Evolutionary conservation across 208 protist species (phyloP).

Genomic region (Wallacemonas collosoma): DNA sequence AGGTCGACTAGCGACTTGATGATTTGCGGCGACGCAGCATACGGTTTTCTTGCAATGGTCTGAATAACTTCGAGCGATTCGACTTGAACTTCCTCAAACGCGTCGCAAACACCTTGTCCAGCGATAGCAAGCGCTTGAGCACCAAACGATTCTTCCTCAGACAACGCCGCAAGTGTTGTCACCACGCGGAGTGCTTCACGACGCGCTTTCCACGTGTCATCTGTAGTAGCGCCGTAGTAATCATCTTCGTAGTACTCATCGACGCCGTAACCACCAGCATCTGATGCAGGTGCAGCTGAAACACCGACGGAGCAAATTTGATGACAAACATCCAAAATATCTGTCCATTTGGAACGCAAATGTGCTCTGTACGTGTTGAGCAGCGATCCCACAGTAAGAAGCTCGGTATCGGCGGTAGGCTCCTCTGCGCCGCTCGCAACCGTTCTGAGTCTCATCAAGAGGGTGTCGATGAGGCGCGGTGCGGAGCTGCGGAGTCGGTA

Average conservation of each 20-base stretch:
- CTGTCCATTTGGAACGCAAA: slow-evolving; percentile 17
- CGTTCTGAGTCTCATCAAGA: slow-evolving; percentile 21
- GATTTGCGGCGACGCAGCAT: slow-evolving; percentile 14
- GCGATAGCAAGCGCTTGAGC: slow-evolving; percentile 26
- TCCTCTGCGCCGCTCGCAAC: slow-evolving; percentile 24
- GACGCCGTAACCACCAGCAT: slow-evolving; percentile 24
- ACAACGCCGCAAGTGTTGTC: slow-evolving; percentile 35
- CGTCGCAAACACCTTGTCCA: slow-evolving; percentile 30
- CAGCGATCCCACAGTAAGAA: slow-evolving; percentile 29
- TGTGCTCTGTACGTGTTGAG: slow-evolving; percentile 31
- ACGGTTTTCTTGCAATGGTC: slow-evolving; percentile 22
- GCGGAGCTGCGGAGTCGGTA: slow-evolving; percentile 19
- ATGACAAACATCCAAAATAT: slow-evolving; percentile 32
- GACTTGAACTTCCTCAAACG: slow-evolving; percentile 52
- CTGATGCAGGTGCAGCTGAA: slow-evolving; percentile 5
- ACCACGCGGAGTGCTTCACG: slow-evolving; percentile 38
- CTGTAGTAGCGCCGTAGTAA: slow-evolving; percentile 30
- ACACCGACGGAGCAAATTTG: slow-evolving; percentile 39
- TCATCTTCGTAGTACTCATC: slow-evolving; percentile 46
- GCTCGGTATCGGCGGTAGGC: slow-evolving; percentile 19
- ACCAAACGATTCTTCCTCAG: slow-evolving; percentile 25
- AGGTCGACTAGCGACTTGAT: slow-evolving; percentile 25
- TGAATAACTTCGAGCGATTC: slow-evolving; percentile 42
- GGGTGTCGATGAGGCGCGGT: slow-evolving; percentile 18
- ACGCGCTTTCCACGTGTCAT: slow-evolving; percentile 63